phyloP scores from a whole-genome alignment of 495 filamentous ascomycete genomes.

The Lentithecium fluviatile region DNA sequence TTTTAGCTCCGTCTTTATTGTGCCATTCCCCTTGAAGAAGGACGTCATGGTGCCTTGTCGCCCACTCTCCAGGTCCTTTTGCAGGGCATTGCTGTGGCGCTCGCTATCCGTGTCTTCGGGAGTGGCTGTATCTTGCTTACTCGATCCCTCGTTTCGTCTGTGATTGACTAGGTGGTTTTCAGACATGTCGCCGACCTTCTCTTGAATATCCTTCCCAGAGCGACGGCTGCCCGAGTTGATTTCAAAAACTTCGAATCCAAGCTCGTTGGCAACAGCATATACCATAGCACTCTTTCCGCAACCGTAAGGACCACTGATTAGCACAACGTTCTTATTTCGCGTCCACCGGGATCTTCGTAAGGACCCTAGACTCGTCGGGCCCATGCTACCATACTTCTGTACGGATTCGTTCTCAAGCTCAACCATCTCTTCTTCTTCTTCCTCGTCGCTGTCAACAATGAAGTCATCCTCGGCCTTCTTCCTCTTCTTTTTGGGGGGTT shows the following conservation, averaged over 20 bases:
- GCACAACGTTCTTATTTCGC: conserved; percentile 56
- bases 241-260: conserved; percentile 93
- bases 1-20: conserved; percentile 1
- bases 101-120: conserved; percentile 21
- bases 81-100: conserved; percentile 23
- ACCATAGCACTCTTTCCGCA: conserved; percentile 93
- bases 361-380: conserved; percentile 36
- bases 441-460: conserved; percentile 80
- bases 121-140: conserved; percentile 31
- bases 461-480: conserved; percentile 75
- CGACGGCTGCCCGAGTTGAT: conserved; percentile 80
- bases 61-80: conserved; percentile 59
- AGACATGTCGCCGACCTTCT: conserved; percentile 94
- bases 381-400: conserved; percentile 48
- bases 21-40: conserved; percentile 60
- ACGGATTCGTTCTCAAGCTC: conserved; percentile 65
- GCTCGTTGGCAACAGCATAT: conserved; percentile 92
- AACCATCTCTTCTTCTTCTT: conserved; percentile 73
- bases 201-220: conserved; percentile 85
- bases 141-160: not conserved
- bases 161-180: conserved; percentile 84
- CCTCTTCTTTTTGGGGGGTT: conserved; percentile 56
- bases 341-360: conserved; percentile 34
- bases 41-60: conserved; percentile 75
- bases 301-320: conserved; percentile 86